These are phyloP conservation scores for Cyclocybe aegerita DNA, from an alignment of 768 basidiomycete species.

Conservation along the genomic window DNA sequence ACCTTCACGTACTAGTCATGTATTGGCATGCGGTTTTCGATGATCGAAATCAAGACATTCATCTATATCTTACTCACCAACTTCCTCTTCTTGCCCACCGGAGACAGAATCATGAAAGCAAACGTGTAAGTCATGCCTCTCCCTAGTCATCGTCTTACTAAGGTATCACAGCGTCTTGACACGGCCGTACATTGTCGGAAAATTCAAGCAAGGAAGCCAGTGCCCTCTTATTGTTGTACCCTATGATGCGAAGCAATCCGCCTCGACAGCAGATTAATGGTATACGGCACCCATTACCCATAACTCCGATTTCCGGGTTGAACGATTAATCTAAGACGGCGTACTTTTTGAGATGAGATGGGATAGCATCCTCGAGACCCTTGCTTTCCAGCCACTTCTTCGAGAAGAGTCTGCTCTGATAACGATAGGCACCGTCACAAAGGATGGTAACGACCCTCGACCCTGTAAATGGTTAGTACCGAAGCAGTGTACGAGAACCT, in stretches of 20 bases:
- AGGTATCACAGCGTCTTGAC: constrained; percentile 52
- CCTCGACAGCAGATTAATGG: neutral
- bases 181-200: constrained; percentile 57
- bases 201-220: constrained; percentile 58
- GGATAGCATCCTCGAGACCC: constrained; percentile 74
- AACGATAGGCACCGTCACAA: constrained; percentile 95
- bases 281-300: neutral
- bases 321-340: constrained; percentile 68
- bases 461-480: constrained; percentile 40
- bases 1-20: constrained; percentile 54
- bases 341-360: constrained; percentile 84
- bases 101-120: constrained; percentile 51
- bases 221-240: constrained; percentile 56
- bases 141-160: neutral
- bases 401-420: constrained; percentile 95
- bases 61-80: constrained; percentile 66
- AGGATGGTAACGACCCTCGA: constrained; percentile 86
- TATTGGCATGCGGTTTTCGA: constrained; percentile 78
- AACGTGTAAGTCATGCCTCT: constrained; percentile 53
- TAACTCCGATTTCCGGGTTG: neutral
- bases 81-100: constrained; percentile 59
- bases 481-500: neutral
- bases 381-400: constrained; percentile 88
- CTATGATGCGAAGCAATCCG: constrained; percentile 12
- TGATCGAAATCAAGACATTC: constrained; percentile 83